phyloP scores from a whole-genome alignment of 108 stramenopile species.

The Cylindrotheca fusiformis region DNA sequence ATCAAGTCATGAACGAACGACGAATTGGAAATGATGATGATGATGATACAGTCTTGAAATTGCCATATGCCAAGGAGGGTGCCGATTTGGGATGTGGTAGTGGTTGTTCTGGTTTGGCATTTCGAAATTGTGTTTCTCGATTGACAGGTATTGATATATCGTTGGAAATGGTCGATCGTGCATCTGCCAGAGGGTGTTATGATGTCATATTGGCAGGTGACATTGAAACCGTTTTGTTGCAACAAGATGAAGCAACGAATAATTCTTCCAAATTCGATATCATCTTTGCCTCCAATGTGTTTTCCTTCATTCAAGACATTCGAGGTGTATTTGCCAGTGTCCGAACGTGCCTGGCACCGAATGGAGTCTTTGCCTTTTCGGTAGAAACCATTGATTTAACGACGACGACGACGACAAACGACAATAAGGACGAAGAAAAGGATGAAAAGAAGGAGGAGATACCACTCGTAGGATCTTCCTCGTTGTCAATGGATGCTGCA shows the following conservation, averaged over 20 bases:
- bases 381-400: slow-evolving; percentile 37
- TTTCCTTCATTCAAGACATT: slow-evolving; percentile 48
- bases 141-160: slow-evolving; percentile 57
- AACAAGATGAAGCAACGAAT: slow-evolving; percentile 10
- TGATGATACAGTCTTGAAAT: not conserved
- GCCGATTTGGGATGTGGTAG: slow-evolving; percentile 67
- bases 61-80: slow-evolving; percentile 6
- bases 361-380: slow-evolving; percentile 56
- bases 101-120: slow-evolving; percentile 50
- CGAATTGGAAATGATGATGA: not conserved
- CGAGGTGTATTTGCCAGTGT: slow-evolving; percentile 36
- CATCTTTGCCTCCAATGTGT: slow-evolving; percentile 63
- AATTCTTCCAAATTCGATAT: slow-evolving; percentile 31
- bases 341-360: slow-evolving; percentile 21
- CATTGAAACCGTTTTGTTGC: slow-evolving; percentile 31
- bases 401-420: slow-evolving; percentile 1
- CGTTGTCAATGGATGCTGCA: too few species aligned
- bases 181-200: slow-evolving; percentile 51
- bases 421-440: slow-evolving; percentile 5
- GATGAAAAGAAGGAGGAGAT: slow-evolving; percentile 8
- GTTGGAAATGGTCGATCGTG: slow-evolving; percentile 61
- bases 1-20: not conserved
- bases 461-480: too few species aligned
- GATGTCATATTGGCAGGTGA: slow-evolving; percentile 49
- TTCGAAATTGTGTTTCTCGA: slow-evolving; percentile 31